Evolutionary conservation across 2,329 filamentous ascomycete species (phyloP).

Genomic region (Cladosporium oxysporum): DNA sequence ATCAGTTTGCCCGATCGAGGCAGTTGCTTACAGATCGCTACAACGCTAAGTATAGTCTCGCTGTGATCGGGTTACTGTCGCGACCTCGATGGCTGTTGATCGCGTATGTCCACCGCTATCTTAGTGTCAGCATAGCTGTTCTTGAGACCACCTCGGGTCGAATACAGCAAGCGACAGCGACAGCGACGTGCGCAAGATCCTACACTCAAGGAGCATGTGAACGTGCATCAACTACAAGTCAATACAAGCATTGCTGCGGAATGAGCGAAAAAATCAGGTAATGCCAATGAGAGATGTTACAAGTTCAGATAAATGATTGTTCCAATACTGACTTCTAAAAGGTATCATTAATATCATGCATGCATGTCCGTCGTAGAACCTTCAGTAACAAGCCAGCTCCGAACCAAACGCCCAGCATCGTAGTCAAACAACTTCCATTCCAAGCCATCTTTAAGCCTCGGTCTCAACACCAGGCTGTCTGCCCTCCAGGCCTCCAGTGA

Average conservation of each 20-base stretch:
- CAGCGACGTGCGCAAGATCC: neutral
- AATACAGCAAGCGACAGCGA: neutral
- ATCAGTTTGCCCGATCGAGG: neutral
- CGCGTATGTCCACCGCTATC: neutral
- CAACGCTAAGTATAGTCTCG: neutral
- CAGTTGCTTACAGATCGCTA: neutral
- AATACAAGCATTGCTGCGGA: neutral
- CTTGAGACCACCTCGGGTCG: neutral
- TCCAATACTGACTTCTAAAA: neutral
- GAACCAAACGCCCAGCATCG: neutral
- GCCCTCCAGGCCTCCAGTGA: conserved; percentile 70
- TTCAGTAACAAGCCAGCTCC: neutral
- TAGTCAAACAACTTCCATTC: neutral
- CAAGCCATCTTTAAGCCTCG: conserved; percentile 27
- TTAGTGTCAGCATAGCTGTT: neutral
- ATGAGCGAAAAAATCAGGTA: neutral
- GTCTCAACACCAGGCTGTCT: conserved; percentile 88
- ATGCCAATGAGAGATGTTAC: neutral
- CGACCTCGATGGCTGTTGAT: neutral
- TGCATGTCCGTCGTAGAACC: conserved; percentile 3
- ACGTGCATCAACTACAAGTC: neutral
- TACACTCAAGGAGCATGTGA: neutral
- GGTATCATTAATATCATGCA: conserved; percentile 16
- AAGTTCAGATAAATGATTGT: neutral
- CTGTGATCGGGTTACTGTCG: neutral